Evolutionary conservation across 1,284 basidiomycete genomes (phyloP), one percentile per base, ranked within the genome.

Genomic region (Ustilago crameri): DNA sequence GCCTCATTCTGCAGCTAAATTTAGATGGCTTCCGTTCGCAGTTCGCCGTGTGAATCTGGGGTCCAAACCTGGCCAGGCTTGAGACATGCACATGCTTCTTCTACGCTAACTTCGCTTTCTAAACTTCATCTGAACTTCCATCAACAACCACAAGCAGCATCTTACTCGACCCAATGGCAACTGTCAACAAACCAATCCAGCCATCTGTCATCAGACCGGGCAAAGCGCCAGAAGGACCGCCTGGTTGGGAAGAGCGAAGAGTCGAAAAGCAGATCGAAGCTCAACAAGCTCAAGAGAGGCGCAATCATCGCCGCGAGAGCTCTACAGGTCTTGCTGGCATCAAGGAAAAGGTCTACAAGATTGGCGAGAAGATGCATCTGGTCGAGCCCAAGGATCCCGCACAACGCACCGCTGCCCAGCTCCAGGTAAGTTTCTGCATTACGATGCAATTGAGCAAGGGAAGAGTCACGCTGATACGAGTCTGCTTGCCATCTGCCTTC

Each of bases 361-460:
- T 76, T 10, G 75, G 74, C 35, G 74, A 76, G 46, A 78, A 74
- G 53, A 60, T 78, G 70, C 58, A 75, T 22, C 68, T 78, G 9
- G 70, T 78, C 3, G 68, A 73, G 41, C 65, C 74, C 1, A 76
- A 68, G 23, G 74, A 73, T 49, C 61, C 64, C 2, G 35, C 47
- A 9, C 54, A 65, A 27, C 41, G 71, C 30, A 72, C 63, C 15
- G 60, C 63, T 12, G 73, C 73, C 12, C 73, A 71, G 37, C 62
- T 61, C 15, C 74, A 75, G 68, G 73, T 72, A 53, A 48, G 73
- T 63, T 37, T 9, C 7, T 35, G 10, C n/a, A 22, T n/a, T 14
- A 18, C 34, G 18, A 37, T 42, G 18, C 8, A 18, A 34, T 23
- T 32, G 30, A 17, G 9, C 3, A 9, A 18, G 15, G 22, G 10